Evolutionary conservation across 1,284 basidiomycete species (phyloP).

Genomic region (Porodaedalea pini): DNA sequence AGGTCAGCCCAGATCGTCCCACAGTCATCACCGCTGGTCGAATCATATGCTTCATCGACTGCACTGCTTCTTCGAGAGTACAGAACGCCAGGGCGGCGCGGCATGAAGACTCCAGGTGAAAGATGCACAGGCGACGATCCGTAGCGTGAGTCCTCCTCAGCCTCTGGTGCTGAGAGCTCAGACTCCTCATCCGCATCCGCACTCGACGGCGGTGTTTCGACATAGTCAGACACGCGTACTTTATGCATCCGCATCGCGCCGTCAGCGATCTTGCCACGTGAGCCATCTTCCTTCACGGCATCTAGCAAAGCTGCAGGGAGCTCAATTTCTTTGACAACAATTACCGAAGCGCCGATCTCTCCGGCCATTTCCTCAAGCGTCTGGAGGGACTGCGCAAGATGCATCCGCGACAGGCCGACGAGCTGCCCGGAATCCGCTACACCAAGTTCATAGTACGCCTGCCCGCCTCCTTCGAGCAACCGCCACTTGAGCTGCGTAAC

Average conservation of each 20-base stretch:
- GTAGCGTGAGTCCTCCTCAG: constrained; percentile 6
- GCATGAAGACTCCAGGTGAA: neutral
- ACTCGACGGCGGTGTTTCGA: constrained; percentile 28
- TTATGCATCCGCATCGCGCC: constrained; percentile 21
- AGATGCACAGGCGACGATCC: neutral
- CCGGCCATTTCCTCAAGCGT: constrained; percentile 90
- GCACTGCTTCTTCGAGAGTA: neutral
- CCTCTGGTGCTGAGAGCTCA: constrained; percentile 24
- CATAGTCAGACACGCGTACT: constrained; percentile 7
- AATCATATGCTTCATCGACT: constrained; percentile 18
- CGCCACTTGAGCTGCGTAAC: constrained; percentile 96
- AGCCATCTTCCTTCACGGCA: neutral
- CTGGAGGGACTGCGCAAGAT: constrained; percentile 76
- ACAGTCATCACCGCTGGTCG: constrained; percentile 20
- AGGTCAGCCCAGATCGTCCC: constrained; percentile 42
- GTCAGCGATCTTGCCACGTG: constrained; percentile 11
- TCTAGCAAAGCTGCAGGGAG: constrained; percentile 41
- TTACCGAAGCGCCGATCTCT: constrained; percentile 86
- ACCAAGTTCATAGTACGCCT: constrained; percentile 91
- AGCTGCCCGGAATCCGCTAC: constrained; percentile 84
- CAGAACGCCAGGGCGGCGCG: neutral
- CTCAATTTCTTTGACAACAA: constrained; percentile 83
- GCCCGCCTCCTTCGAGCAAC: constrained; percentile 85
- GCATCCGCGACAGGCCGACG: constrained; percentile 69
- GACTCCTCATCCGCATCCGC: constrained; percentile 42